Percentiles rank a stretch among this genome's conserved stretches.
Evolutionary conservation across 2,329 filamentous ascomycete genomes (phyloP).

Genomic region (Fusarium nodosum): DNA sequence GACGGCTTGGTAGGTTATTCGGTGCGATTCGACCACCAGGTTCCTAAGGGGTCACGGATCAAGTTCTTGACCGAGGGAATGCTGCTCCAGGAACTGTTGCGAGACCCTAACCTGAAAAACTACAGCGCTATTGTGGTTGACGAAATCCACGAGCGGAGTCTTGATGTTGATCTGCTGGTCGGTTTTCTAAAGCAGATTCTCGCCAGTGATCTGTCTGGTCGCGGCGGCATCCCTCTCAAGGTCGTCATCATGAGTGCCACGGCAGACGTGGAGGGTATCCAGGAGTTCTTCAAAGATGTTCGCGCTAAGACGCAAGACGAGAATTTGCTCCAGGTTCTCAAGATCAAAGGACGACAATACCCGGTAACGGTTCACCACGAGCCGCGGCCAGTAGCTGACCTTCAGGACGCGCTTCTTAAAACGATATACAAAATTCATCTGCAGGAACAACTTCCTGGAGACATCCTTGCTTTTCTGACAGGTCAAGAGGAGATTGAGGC

Average conservation of each 20-base stretch:
- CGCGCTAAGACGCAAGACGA: constrained; percentile 32
- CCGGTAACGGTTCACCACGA: constrained; percentile 85
- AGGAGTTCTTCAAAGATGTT: constrained; percentile 75
- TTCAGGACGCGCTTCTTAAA: constrained; percentile 84
- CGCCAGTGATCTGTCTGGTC: constrained; percentile 70
- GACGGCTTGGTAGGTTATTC: constrained; percentile 84
- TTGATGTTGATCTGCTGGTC: constrained; percentile 91
- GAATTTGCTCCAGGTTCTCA: constrained; percentile 60
- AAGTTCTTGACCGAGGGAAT: constrained; percentile 98
- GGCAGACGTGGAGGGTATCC: constrained; percentile 84
- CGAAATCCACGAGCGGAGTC: constrained; percentile 95
- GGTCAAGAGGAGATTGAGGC: constrained; percentile 94
- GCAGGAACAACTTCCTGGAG: constrained; percentile 91
- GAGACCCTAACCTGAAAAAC: constrained; percentile 83
- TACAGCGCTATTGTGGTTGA: constrained; percentile 95
- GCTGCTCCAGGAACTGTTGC: constrained; percentile 91
- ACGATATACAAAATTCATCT: constrained; percentile 88
- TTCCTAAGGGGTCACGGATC: constrained; percentile 84
- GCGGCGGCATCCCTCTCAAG: constrained; percentile 82
- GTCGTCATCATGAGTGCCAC: constrained; percentile 98
- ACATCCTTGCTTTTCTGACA: constrained; percentile 91
- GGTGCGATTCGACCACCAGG: constrained; percentile 91
- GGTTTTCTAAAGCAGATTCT: constrained; percentile 89
- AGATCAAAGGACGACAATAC: constrained; percentile 88
- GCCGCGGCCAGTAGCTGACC: constrained; percentile 79